These are phyloP conservation scores for Adansonia digitata DNA, from an alignment of 345 rosid species.

Conservation along the genomic window DNA sequence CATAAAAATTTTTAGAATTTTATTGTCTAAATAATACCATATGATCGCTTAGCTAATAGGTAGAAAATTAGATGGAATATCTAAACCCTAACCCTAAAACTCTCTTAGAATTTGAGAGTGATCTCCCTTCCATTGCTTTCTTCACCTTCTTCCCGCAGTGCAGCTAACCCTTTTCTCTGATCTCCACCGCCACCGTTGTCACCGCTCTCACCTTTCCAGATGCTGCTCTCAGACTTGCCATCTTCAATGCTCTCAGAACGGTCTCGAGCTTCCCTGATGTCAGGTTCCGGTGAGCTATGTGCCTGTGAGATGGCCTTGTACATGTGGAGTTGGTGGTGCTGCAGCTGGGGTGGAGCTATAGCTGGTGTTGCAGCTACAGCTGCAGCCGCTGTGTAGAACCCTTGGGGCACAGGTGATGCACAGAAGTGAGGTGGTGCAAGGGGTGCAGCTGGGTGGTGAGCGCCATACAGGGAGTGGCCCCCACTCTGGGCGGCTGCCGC, in stretches of 20 bases:
- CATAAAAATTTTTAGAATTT: background rate
- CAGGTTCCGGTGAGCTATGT: slow-evolving; percentile 53
- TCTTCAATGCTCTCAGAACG: slow-evolving; percentile 77
- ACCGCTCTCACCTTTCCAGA: slow-evolving; percentile 64
- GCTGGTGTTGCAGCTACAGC: slow-evolving; percentile 13
- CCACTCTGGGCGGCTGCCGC: slow-evolving; percentile 61
- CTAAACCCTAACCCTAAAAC: slow-evolving; percentile 18
- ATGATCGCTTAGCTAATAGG: too few relatives aligned
- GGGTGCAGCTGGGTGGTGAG: slow-evolving; percentile 42
- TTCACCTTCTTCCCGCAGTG: slow-evolving; percentile 68
- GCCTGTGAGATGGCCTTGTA: slow-evolving; percentile 40
- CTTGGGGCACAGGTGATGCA: slow-evolving; percentile 54
- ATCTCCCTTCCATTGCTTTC: slow-evolving; percentile 82
- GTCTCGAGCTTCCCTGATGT: slow-evolving; percentile 43
- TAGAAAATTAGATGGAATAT: background rate
- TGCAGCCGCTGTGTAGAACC: slow-evolving; percentile 49
- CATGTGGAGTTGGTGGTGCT: slow-evolving; percentile 58
- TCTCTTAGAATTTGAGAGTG: slow-evolving; percentile 61
- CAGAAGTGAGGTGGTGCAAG: slow-evolving; percentile 66
- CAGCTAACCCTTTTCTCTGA: slow-evolving; percentile 52
- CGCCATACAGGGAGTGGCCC: slow-evolving; percentile 44
- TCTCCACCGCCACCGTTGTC: slow-evolving; percentile 43
- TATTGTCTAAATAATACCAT: too few relatives aligned
- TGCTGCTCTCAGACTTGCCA: slow-evolving; percentile 76
- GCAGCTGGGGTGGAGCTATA: slow-evolving; percentile 30